Conservation (phyloP, 2,329 filamentous ascomycete genomes). For the Blastomyces percursus region DNA sequence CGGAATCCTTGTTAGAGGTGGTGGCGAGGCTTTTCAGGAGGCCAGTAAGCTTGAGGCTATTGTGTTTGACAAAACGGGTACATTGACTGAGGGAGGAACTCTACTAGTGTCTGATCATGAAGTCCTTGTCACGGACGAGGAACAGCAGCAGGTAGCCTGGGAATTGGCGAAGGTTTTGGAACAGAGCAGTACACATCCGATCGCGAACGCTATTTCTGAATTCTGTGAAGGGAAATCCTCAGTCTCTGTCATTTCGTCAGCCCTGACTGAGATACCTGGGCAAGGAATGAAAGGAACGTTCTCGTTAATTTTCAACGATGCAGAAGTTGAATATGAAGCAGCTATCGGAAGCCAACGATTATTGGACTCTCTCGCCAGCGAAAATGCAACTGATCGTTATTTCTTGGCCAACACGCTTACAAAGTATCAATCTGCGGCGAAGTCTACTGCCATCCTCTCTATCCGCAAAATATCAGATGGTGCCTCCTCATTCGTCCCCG, state of each 20-base stretch:
- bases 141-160: constrained; percentile 33
- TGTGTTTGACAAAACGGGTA: constrained; percentile 84
- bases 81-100: constrained; percentile 57
- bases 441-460: constrained; percentile 37
- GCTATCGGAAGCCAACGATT: constrained; percentile 50
- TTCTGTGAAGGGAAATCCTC: constrained; percentile 35
- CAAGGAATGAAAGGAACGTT: constrained; percentile 48
- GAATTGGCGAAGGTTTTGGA: constrained; percentile 43
- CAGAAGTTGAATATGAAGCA: constrained; percentile 31
- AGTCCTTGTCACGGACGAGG: constrained; percentile 26
- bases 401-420: constrained; percentile 27
- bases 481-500: constrained; percentile 35
- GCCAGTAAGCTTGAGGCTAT: constrained; percentile 67
- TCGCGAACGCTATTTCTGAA: constrained; percentile 44
- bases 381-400: constrained; percentile 24
- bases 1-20: constrained; percentile 73
- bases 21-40: constrained; percentile 76
- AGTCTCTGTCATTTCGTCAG: constrained; percentile 20
- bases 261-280: constrained; percentile 45
- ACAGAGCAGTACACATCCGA: constrained; percentile 49
- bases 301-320: constrained; percentile 21
- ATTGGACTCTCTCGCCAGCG: constrained; percentile 22
- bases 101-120: constrained; percentile 45
- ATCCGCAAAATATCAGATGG: constrained; percentile 21
- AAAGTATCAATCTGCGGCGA: constrained; percentile 32